Conservation (phyloP, 2,329 filamentous ascomycete species). For the Diaporthe citrichinensis region DNA sequence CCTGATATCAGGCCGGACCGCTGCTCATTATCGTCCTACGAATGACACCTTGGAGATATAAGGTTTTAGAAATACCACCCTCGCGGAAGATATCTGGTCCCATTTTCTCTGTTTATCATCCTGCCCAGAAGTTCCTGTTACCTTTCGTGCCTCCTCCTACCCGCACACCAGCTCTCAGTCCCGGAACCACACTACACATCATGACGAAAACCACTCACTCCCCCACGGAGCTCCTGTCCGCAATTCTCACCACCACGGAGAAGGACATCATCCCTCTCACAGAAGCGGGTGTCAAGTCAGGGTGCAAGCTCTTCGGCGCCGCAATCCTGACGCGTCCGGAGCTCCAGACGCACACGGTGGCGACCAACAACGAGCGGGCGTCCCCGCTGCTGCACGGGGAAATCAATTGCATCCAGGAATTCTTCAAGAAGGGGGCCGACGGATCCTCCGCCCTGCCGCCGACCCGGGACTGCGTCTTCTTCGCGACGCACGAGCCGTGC, state of each 20-base stretch:
- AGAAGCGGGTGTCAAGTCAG: constrained; percentile 61
- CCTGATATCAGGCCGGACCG: constrained; percentile 9
- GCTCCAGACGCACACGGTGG: constrained; percentile 61
- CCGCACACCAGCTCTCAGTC: not conserved
- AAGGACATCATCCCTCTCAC: constrained; percentile 66
- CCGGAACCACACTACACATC: constrained; percentile 7
- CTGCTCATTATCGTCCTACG: not conserved
- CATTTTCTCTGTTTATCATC: not conserved
- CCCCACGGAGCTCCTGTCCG: constrained; percentile 53
- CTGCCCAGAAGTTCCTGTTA: not conserved
- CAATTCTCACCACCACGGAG: constrained; percentile 60
- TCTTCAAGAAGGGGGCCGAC: constrained; percentile 57
- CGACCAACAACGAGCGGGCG: constrained; percentile 68
- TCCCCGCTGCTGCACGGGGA: constrained; percentile 70
- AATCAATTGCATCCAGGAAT: constrained; percentile 72
- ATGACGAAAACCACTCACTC: constrained; percentile 44
- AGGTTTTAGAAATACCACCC: constrained; percentile 6
- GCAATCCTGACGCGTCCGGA: constrained; percentile 62
- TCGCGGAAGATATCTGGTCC: not conserved
- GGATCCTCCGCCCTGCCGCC: constrained; percentile 49
- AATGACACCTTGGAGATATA: constrained; percentile 1
- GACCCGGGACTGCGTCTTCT: constrained; percentile 66
- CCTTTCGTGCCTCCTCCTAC: not conserved
- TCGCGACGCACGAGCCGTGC: constrained; percentile 72
- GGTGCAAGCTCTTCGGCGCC: constrained; percentile 70